Evolutionary conservation across 495 filamentous ascomycete species (phyloP).

Genomic region (Opeltia flavorubescens): DNA sequence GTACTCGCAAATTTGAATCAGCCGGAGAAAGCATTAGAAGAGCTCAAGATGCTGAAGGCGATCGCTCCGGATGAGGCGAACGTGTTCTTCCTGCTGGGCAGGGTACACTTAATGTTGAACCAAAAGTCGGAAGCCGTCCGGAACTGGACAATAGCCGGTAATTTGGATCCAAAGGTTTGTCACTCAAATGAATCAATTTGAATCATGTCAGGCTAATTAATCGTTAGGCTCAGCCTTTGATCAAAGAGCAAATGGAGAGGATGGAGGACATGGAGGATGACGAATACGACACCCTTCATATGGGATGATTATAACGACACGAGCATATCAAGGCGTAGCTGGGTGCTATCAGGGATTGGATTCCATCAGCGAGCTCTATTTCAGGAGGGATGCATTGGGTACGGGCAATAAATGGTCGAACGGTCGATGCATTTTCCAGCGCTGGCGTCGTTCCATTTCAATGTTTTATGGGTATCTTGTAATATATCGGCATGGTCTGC

Average conservation of each 20-base stretch:
- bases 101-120: conserved; percentile 64
- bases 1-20: conserved; percentile 67
- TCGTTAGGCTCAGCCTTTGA: conserved; percentile 65
- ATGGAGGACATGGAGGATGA: conserved; percentile 76
- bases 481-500: too few species aligned
- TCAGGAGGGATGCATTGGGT: too few species aligned
- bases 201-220: conserved; percentile 14
- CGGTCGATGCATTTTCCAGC: too few species aligned
- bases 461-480: too few species aligned
- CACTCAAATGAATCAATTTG: neutral
- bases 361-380: too few species aligned
- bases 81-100: conserved; percentile 85
- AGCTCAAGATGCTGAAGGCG: conserved; percentile 73
- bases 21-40: conserved; percentile 52
- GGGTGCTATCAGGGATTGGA: too few species aligned
- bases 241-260: conserved; percentile 85
- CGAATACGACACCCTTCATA: too few species aligned
- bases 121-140: conserved; percentile 73
- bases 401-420: too few species aligned
- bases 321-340: too few species aligned
- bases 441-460: too few species aligned
- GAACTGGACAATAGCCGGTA: conserved; percentile 86
- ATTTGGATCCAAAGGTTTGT: conserved; percentile 88
- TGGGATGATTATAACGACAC: too few species aligned
- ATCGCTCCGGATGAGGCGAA: conserved; percentile 88